Base-by-base conservation (phyloP, 495 filamentous ascomycete species). In the Cetradonia linearis region DNA sequence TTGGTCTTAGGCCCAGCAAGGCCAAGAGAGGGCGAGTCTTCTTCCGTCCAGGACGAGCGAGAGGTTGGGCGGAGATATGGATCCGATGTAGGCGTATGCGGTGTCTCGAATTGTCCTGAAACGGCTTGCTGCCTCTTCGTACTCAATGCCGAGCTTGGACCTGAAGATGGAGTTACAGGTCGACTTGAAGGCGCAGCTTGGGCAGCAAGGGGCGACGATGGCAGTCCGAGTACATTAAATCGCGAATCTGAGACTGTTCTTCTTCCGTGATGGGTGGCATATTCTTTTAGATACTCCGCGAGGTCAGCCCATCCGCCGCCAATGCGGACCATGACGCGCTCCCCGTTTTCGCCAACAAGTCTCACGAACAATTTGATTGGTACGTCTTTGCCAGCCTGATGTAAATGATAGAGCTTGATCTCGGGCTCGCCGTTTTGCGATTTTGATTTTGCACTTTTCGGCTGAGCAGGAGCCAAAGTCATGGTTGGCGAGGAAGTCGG, bases 221-320 rank as follows among this genome's bases (percentile, higher is more conserved):
- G 60, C 23, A 68, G 49, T 23, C 62, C 65, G 40, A 61, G 59
- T 5, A 67, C 58, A 5, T 68, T 52, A 46, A 69, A 70, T 1
- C 56, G 60, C n/a, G 42, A 55, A 31, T 63, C 64, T n/a, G 59
- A 62, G 33, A 68, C 59, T 14, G 63, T 40, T n/a, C 77, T 73
- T 36, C 73, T 71, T 25, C 89, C 86, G 69, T 97, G 93, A 70
- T 98, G 93, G 49, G 82, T 79, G 25, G 89, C 90, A 66, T 95
- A 98, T 69, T 95, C 88, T 63, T 86, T 84, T n/a, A 98, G 77
- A 68, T 95, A 97, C 71, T 96, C 92, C 30, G 85, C 90, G 27
- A 98, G 75, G 69, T 98, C 93, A 16, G 90, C 88, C 93, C 93
- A 98, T 38, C 93, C 93, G 60, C 93, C 93, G 18, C 93, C 93